Evolutionary conservation across 768 basidiomycete genomes (phyloP), one percentile per base, ranked within the genome.

Genomic region (Asterophora parasitica): DNA sequence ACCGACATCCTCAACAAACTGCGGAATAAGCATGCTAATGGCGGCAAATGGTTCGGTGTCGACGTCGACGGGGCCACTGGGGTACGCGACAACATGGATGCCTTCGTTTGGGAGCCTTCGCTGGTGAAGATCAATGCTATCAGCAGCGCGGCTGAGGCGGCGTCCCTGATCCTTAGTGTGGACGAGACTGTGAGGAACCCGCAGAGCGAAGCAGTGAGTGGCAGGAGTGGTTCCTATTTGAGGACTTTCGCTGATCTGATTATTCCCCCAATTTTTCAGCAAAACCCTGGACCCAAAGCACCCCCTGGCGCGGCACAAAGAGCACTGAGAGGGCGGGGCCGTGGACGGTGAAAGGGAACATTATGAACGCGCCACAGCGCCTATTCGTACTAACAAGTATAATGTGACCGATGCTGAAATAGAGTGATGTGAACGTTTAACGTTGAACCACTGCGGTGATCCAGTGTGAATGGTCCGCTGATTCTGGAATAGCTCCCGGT

Each of bases 61-160:
- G 93, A 96, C 56, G 92, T 99, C 20, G 94, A 97, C 46, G 88
- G 88, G 10, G 68, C 76, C 3, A 85, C 89, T 23, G 91, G 92
- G 15, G 89, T 97, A 20, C 83, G 91, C 46, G 83, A 99, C 68
- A 99, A 98, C 68, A 85, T 98, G 85, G 91, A 92, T 44, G 88
- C 90, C 37, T 99, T 98, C 61, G 95, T 99, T 7, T 98, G 96
- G 95, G 96, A 98, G 63, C 95, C 96, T 12, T 87, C 87, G 53
- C 74, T 98, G 50, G 90, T 98, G 60, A 99, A 98, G 72, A 69
- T 83, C 38, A 99, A 99, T 61, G 96, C 96, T 17, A 84, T 99
- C 60, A 86, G 83, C 65, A 95, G 94, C 61, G 96, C 96, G 4
- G 77, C 90, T 8, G 96, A 99, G 68, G 96, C 96, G 8, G 95